Evolutionary conservation across 2,329 filamentous ascomycete genomes (phyloP).

Genomic region (Ustilaginoidea virens): DNA sequence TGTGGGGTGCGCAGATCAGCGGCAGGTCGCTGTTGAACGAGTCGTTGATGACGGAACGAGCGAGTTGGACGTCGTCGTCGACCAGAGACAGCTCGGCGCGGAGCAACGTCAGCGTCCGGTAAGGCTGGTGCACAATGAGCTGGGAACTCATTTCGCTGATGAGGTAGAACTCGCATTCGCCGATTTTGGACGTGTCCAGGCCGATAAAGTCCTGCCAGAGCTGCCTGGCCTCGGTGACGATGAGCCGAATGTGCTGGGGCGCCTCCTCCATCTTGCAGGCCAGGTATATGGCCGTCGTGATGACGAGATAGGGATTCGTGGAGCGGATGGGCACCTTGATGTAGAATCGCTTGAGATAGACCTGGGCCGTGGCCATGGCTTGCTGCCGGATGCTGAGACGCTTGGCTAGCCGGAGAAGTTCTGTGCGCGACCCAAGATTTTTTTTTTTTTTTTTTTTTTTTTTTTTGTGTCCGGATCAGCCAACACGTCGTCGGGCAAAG

Average conservation of each 20-base stretch:
- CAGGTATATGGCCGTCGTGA: slow-evolving; percentile 87
- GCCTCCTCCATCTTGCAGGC: slow-evolving; percentile 98
- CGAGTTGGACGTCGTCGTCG: slow-evolving; percentile 64
- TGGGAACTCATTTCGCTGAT: slow-evolving; percentile 86
- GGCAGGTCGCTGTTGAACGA: slow-evolving; percentile 88
- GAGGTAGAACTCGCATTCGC: slow-evolving; percentile 85
- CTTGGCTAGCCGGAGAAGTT: slow-evolving; percentile 70
- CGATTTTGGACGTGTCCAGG: slow-evolving; percentile 68
- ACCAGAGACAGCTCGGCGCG: slow-evolving; percentile 54
- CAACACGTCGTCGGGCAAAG: no score
- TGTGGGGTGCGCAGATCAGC: slow-evolving; percentile 70
- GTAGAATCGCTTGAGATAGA: slow-evolving; percentile 93
- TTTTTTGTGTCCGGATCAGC: background rate
- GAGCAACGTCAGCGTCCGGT: slow-evolving; percentile 62
- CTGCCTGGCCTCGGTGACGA: slow-evolving; percentile 72
- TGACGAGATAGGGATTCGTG: slow-evolving; percentile 84
- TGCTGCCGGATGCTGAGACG: slow-evolving; percentile 78
- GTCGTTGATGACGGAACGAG: slow-evolving; percentile 78
- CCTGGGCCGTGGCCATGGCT: slow-evolving; percentile 80
- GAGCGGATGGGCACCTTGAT: slow-evolving; percentile 77
- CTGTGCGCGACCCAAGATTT: slow-evolving; percentile 23
- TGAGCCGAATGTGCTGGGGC: slow-evolving; percentile 85
- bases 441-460: background rate
- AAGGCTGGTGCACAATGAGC: slow-evolving; percentile 81
- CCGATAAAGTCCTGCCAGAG: slow-evolving; percentile 70